Evolutionary conservation across 2,329 filamentous ascomycete genomes (phyloP).

Genomic region (Arthrobotrys megalospora): DNA sequence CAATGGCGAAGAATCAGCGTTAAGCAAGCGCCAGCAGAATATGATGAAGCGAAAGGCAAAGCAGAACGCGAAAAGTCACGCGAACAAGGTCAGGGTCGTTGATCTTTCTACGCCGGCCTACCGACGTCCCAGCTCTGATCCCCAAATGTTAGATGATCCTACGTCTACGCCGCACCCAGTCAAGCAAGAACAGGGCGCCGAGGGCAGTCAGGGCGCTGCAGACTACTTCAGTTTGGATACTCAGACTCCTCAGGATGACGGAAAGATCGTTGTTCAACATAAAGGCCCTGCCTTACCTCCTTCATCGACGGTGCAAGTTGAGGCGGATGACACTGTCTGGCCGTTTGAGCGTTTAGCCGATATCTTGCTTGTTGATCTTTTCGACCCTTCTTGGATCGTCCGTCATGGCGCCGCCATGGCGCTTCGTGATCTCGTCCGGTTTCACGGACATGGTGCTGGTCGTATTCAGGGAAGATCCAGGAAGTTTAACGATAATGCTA

Average conservation of each 20-base stretch:
- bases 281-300: slow-evolving; percentile 77
- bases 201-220: slow-evolving; percentile 73
- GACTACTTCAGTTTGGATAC: slow-evolving; percentile 94
- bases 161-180: slow-evolving; percentile 71
- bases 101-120: slow-evolving; percentile 76
- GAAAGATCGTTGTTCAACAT: slow-evolving; percentile 94
- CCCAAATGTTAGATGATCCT: slow-evolving; percentile 68
- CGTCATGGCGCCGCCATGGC: slow-evolving; percentile 97
- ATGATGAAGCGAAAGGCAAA: slow-evolving; percentile 95
- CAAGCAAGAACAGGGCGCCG: slow-evolving; percentile 74
- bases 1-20: slow-evolving; percentile 75
- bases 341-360: slow-evolving; percentile 95
- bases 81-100: slow-evolving; percentile 89
- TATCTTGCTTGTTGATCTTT: slow-evolving; percentile 92
- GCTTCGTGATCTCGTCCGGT: slow-evolving; percentile 86
- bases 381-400: slow-evolving; percentile 94
- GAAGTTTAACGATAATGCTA: slow-evolving; percentile 82
- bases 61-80: slow-evolving; percentile 87
- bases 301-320: slow-evolving; percentile 88
- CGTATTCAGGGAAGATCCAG: slow-evolving; percentile 79
- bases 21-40: slow-evolving; percentile 95
- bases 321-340: slow-evolving; percentile 88
- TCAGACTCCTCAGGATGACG: slow-evolving; percentile 85
- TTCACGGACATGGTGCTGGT: slow-evolving; percentile 92
- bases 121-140: slow-evolving; percentile 64